Conservation (phyloP, 1,139 yeast species). For the Martiniozyma asiatica region DNA sequence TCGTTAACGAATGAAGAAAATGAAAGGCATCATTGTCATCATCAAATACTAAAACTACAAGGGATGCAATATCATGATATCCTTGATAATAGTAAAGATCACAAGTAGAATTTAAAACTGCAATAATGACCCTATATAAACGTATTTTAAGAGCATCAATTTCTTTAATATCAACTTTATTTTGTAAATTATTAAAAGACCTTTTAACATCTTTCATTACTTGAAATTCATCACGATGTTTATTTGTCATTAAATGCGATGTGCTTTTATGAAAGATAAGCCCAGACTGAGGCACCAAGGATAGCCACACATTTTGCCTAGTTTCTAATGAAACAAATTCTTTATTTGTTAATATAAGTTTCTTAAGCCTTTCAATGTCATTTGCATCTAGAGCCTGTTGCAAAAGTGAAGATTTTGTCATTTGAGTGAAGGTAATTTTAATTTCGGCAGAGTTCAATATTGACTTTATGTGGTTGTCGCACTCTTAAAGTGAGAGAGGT, state of each 20-base stretch:
- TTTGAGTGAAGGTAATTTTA: too few relatives aligned
- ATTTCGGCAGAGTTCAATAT: too few relatives aligned
- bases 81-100: constrained; percentile 78
- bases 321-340: too few relatives aligned
- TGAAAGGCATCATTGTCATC: constrained; percentile 34
- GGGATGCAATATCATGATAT: constrained; percentile 73
- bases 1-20: constrained; percentile 45
- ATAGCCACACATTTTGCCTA: constrained; percentile 38
- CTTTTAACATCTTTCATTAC: constrained; percentile 67
- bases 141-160: too few relatives aligned
- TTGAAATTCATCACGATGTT: constrained; percentile 68
- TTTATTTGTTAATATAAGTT: too few relatives aligned
- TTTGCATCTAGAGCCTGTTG: too few relatives aligned
- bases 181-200: constrained; percentile 38
- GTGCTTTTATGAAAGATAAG: too few relatives aligned
- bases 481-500: too few relatives aligned
- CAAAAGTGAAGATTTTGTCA: too few relatives aligned
- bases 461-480: too few relatives aligned
- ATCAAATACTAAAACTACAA: constrained; percentile 44
- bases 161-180: constrained; percentile 24
- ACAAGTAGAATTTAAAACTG: constrained; percentile 51
- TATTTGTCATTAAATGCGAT: background rate
- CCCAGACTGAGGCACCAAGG: constrained; percentile 26
- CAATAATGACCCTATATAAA: constrained; percentile 37
- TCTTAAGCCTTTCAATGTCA: too few relatives aligned